Percentiles rank a stretch among this genome's conserved stretches.
These are phyloP conservation scores for Discostella stelligeroides DNA, from an alignment of 108 stramenopile genomes.

Conservation along the genomic window DNA sequence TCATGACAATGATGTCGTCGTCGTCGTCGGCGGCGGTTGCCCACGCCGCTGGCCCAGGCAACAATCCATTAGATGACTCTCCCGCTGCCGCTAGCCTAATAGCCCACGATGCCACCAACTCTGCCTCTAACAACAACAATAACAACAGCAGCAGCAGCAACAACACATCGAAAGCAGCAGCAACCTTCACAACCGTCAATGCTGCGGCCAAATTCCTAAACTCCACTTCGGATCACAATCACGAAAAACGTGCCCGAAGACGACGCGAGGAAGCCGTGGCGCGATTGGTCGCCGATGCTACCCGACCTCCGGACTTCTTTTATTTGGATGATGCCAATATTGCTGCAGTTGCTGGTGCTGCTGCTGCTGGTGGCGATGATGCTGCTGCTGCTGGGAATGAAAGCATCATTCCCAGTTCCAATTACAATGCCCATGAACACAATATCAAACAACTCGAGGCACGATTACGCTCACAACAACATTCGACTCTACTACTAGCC, in stretches of 20 bases:
- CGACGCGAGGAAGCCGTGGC: constrained; percentile 86
- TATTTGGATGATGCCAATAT: constrained; percentile 16
- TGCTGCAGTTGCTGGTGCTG: constrained; percentile 8
- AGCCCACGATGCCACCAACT: too few species aligned
- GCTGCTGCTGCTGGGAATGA: neutral
- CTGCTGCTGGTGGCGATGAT: neutral
- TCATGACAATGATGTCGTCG: constrained; percentile 13
- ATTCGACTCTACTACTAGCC: constrained; percentile 75
- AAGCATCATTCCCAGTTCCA: constrained; percentile 15
- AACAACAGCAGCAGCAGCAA: too few species aligned
- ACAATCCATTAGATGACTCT: too few species aligned
- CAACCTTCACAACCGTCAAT: too few species aligned
- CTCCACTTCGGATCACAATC: too few species aligned
- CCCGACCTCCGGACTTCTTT: constrained; percentile 56
- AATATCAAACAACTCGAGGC: constrained; percentile 34
- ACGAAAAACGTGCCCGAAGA: constrained; percentile 50
- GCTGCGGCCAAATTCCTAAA: too few species aligned
- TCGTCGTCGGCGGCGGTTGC: neutral
- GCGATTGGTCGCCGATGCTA: constrained; percentile 82
- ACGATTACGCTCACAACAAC: constrained; percentile 38
- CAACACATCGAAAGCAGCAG: too few species aligned
- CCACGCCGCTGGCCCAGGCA: too few species aligned
- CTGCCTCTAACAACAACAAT: too few species aligned
- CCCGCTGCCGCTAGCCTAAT: too few species aligned
- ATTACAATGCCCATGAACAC: constrained; percentile 16